Percentiles rank a stretch among this genome's conserved stretches.
These are phyloP conservation scores for Mucor plumbeus DNA, from an alignment of 371 early-diverging fungal species.

Conservation along the genomic window DNA sequence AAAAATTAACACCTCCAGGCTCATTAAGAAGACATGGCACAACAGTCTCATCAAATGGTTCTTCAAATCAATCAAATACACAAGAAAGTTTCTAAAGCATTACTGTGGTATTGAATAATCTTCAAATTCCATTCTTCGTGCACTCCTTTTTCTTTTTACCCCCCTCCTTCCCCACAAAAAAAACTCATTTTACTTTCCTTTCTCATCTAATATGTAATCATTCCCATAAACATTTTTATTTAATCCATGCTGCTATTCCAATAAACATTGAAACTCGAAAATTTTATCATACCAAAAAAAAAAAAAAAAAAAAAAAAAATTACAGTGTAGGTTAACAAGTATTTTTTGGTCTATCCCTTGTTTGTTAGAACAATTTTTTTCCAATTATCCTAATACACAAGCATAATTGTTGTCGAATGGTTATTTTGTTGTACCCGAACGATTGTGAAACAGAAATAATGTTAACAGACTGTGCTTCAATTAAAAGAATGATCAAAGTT, in stretches of 20 bases:
- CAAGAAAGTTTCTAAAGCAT: neutral
- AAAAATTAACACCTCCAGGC: slow-evolving; percentile 4
- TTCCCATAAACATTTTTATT: neutral
- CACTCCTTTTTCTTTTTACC: neutral
- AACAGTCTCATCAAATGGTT: slow-evolving; percentile 10
- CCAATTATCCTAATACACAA: too few species aligned
- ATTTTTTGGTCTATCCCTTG: neutral
- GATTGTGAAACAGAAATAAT: neutral
- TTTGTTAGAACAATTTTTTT: neutral
- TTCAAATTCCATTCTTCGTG: neutral
- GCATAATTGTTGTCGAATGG: neutral
- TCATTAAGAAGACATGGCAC: slow-evolving; percentile 13
- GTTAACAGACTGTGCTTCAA: neutral
- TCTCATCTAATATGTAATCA: neutral
- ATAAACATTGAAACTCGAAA: neutral
- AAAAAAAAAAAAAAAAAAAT: neutral
- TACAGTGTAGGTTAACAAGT: neutral
- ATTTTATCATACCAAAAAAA: neutral
- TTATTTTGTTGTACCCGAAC: neutral
- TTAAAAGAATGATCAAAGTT: neutral
- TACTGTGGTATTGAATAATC: neutral
- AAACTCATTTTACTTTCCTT: slow-evolving; percentile 1
- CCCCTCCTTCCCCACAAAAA: neutral
- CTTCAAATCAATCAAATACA: slow-evolving; percentile 11
- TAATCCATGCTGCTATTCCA: neutral